phyloP scores from a whole-genome alignment of 768 basidiomycete species.

The Lactarius quietus region DNA sequence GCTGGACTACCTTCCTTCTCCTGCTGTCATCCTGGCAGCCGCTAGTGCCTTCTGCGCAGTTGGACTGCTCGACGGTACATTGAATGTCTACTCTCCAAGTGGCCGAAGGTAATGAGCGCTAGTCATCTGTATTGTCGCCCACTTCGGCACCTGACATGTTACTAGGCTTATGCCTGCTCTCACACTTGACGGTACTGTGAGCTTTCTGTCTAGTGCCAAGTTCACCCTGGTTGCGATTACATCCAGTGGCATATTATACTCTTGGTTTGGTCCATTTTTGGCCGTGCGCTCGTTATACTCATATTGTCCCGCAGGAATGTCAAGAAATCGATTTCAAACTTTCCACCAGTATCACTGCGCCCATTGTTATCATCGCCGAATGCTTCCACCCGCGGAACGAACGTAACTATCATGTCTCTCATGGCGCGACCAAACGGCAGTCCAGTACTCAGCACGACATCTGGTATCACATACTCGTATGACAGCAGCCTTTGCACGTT shows the following conservation, averaged over 20 bases:
- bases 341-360: constrained; percentile 60
- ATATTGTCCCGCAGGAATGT: constrained; percentile 55
- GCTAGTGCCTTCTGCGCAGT: constrained; percentile 69
- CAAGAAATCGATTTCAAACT: constrained; percentile 59
- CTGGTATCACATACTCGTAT: constrained; percentile 77
- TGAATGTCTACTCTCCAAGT: constrained; percentile 81
- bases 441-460: constrained; percentile 72
- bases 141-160: neutral
- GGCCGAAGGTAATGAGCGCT: constrained; percentile 65
- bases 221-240: constrained; percentile 71
- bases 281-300: neutral
- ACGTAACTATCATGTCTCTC: constrained; percentile 55
- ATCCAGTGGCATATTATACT: constrained; percentile 62
- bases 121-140: neutral
- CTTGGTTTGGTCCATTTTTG: constrained; percentile 53
- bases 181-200: constrained; percentile 64
- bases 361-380: constrained; percentile 58
- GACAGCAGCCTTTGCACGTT: constrained; percentile 64
- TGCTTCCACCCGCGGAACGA: constrained; percentile 7
- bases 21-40: constrained; percentile 62
- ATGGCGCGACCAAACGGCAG: constrained; percentile 74
- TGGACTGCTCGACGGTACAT: constrained; percentile 70
- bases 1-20: constrained; percentile 82
- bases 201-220: constrained; percentile 64
- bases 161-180: constrained; percentile 74